Evolutionary conservation across 139 green algal genomes (phyloP).

Genomic region (Picochlorum sp.): DNA sequence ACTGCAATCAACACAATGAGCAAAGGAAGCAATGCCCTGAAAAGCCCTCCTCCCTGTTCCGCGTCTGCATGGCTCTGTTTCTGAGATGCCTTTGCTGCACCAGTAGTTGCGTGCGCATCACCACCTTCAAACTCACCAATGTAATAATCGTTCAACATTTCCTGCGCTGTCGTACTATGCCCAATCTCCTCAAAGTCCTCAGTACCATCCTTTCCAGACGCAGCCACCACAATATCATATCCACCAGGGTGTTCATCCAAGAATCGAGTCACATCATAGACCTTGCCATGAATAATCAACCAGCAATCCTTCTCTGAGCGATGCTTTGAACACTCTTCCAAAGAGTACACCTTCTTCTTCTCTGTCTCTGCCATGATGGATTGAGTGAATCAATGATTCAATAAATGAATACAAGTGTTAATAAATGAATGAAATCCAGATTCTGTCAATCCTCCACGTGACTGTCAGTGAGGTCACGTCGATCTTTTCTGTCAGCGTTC

Average conservation of each 20-base stretch:
- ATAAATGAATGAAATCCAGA: no score
- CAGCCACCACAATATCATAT: conserved; percentile 63
- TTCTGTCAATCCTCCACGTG: no score
- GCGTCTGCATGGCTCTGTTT: no score
- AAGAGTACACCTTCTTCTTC: conserved; percentile 17
- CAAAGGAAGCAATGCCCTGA: no score
- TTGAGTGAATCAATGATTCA: neutral
- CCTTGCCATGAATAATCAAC: conserved; percentile 71
- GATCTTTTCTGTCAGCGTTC: no score
- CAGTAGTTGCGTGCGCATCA: neutral
- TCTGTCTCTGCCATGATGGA: conserved; percentile 4
- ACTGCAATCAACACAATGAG: no score
- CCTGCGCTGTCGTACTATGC: conserved; percentile 68
- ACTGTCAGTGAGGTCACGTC: no score
- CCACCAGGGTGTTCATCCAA: conserved; percentile 79
- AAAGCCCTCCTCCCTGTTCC: no score
- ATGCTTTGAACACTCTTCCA: conserved; percentile 61
- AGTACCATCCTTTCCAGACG: conserved; percentile 71
- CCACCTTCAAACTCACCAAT: conserved; percentile 65
- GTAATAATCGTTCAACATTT: conserved; percentile 68
- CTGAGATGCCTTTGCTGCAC: no score
- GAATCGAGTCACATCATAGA: conserved; percentile 81
- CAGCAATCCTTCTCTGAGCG: conserved; percentile 71
- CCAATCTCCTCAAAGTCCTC: conserved; percentile 89
- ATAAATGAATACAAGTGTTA: no score